phyloP scores from a whole-genome alignment of 2,329 filamentous ascomycete species.

The Piedraia hortae region DNA sequence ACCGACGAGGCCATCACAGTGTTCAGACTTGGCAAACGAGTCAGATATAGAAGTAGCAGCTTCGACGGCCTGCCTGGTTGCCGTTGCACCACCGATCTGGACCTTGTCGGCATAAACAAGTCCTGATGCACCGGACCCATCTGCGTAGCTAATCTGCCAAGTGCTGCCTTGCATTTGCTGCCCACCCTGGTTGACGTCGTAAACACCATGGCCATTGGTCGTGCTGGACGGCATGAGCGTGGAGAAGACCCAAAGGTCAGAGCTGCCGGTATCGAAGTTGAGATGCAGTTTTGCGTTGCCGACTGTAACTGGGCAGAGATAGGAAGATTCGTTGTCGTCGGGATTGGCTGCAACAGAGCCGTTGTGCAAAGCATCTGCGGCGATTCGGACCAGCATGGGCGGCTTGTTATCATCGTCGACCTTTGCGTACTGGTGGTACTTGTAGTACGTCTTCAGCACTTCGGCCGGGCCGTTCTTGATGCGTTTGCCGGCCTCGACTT shows the following conservation, averaged over 20 bases:
- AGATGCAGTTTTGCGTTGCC: constrained; percentile 35
- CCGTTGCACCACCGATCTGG: constrained; percentile 29
- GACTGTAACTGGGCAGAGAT: constrained; percentile 29
- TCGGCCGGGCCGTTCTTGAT: constrained; percentile 14
- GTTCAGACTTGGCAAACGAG: constrained; percentile 28
- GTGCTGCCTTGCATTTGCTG: constrained; percentile 19
- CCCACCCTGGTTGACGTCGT: constrained; percentile 22
- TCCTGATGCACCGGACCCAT: constrained; percentile 34
- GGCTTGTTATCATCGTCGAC: too few relatives aligned
- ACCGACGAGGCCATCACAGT: constrained; percentile 37
- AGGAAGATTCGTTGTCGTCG: constrained; percentile 13
- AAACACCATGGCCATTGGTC: constrained; percentile 28
- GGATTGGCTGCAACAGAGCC: constrained; percentile 17
- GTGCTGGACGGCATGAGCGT: constrained; percentile 24
- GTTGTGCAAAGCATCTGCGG: constrained; percentile 12
- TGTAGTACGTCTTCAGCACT: constrained; percentile 16
- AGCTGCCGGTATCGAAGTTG: constrained; percentile 43
- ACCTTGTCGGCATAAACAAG: constrained; percentile 40
- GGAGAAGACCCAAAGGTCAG: constrained; percentile 45
- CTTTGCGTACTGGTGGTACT: constrained; percentile 11
- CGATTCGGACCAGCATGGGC: constrained; percentile 6
- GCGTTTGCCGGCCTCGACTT: constrained; percentile 9
- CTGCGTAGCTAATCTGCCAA: constrained; percentile 35
- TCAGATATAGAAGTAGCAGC: constrained; percentile 30
- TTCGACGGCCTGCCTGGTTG: constrained; percentile 34